Conservation (phyloP, 1,139 yeast species). For the Lodderomyces beijingensis region DNA sequence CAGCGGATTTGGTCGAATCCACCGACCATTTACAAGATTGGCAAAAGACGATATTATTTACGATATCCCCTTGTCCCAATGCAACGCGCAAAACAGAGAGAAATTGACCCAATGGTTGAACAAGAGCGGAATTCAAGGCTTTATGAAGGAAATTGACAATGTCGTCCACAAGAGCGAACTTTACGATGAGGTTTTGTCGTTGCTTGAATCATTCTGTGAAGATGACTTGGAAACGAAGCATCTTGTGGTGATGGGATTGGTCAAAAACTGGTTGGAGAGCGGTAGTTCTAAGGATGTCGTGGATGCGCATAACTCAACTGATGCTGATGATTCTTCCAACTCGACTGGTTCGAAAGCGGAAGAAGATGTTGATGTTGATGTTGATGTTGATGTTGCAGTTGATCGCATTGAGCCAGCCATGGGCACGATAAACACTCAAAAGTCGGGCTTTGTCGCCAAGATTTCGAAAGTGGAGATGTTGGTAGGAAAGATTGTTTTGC, state of each 20-base stretch:
- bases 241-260: neutral
- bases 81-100: conserved; percentile 17
- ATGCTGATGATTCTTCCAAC: neutral
- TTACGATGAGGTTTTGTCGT: conserved; percentile 19
- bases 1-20: neutral
- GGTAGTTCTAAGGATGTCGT: neutral
- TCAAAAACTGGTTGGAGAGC: neutral
- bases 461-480: neutral
- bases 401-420: neutral
- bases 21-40: neutral
- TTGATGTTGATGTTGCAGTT: neutral
- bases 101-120: conserved; percentile 18
- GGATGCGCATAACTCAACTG: neutral
- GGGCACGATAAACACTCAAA: neutral
- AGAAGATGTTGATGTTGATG: neutral
- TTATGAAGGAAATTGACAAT: conserved; percentile 20
- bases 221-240: conserved; percentile 12
- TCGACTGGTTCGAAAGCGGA: neutral
- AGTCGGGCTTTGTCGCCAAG: neutral
- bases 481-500: conserved; percentile 18
- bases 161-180: conserved; percentile 23
- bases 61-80: conserved; percentile 27
- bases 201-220: conserved; percentile 13
- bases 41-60: conserved; percentile 15
- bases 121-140: conserved; percentile 18